Percentiles rank a stretch among this genome's conserved stretches.
phyloP scores from a whole-genome alignment of 352 stramenopile genomes.

The Phytophthora pini region DNA sequence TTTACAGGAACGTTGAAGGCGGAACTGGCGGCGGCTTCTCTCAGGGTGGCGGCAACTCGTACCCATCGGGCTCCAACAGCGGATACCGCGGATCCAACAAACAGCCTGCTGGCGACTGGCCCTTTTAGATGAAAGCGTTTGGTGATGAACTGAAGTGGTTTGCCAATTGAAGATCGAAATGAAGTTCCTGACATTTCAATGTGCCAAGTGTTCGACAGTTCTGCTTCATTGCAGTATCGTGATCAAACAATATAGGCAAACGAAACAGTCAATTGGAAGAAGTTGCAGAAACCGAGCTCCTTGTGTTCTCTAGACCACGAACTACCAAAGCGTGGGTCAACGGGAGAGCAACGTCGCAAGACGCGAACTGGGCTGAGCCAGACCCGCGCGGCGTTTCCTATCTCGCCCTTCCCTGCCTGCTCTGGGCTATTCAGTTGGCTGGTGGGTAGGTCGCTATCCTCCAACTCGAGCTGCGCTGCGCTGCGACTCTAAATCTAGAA shows the following conservation, averaged over 20 bases:
- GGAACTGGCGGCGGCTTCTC: constrained; percentile 31
- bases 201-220: background rate
- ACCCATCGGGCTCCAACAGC: constrained; percentile 38
- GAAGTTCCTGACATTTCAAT: background rate
- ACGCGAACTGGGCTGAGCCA: constrained; percentile 11
- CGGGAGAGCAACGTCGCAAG: constrained; percentile 15
- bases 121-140: constrained; percentile 53
- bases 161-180: background rate
- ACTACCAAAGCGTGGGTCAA: constrained; percentile 25
- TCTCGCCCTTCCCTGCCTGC: constrained; percentile 20
- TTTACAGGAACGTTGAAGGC: constrained; percentile 57
- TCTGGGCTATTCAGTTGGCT: constrained; percentile 36
- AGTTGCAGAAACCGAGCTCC: constrained; percentile 35
- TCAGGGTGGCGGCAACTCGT: constrained; percentile 34
- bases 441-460: constrained; percentile 31
- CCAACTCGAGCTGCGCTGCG: constrained; percentile 29
- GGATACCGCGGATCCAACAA: constrained; percentile 43
- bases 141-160: constrained; percentile 3
- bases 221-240: no score
- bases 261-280: constrained; percentile 37
- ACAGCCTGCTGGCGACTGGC: constrained; percentile 74
- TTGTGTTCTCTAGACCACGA: constrained; percentile 34
- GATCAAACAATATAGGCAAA: constrained; percentile 24
- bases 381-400: constrained; percentile 18
- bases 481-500: constrained; percentile 64